Conservation (phyloP, 768 basidiomycete genomes). For the Leccinum boreale region DNA sequence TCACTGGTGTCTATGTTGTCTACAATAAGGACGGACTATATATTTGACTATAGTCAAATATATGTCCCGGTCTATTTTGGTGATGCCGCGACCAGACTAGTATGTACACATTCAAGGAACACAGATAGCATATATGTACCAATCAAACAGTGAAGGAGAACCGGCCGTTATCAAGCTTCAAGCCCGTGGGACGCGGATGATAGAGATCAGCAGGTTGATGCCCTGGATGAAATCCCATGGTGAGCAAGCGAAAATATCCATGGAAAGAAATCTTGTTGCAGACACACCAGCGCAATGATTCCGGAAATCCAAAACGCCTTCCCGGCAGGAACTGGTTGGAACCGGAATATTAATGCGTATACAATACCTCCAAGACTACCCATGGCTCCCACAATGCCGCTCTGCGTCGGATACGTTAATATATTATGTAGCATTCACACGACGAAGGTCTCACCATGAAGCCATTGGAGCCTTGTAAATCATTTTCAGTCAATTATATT, state of each 20-base stretch:
- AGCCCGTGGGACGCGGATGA: slow-evolving; percentile 16
- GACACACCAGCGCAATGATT: slow-evolving; percentile 34
- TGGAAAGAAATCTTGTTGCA: neutral
- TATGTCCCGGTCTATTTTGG: too few species aligned
- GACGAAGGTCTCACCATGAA: slow-evolving; percentile 27
- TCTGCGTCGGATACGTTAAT: slow-evolving; percentile 9
- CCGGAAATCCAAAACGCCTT: slow-evolving; percentile 49
- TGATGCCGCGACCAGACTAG: neutral
- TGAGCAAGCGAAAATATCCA: neutral
- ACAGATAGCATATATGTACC: neutral
- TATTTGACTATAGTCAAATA: too few species aligned
- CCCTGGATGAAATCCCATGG: neutral
- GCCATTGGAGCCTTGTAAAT: slow-evolving; percentile 27
- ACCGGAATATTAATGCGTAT: slow-evolving; percentile 48
- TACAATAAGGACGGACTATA: too few species aligned
- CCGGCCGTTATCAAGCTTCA: too few species aligned
- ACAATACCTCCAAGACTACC: slow-evolving; percentile 46
- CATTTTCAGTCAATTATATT: neutral
- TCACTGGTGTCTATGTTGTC: too few species aligned
- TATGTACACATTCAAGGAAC: neutral
- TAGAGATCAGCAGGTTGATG: slow-evolving; percentile 4
- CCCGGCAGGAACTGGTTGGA: slow-evolving; percentile 37
- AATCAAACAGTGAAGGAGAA: neutral
- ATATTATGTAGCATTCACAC: neutral
- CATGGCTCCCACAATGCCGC: slow-evolving; percentile 38